phyloP scores from a whole-genome alignment of 1,139 yeast genomes.

The Sugiyamaella grinbergsii region DNA sequence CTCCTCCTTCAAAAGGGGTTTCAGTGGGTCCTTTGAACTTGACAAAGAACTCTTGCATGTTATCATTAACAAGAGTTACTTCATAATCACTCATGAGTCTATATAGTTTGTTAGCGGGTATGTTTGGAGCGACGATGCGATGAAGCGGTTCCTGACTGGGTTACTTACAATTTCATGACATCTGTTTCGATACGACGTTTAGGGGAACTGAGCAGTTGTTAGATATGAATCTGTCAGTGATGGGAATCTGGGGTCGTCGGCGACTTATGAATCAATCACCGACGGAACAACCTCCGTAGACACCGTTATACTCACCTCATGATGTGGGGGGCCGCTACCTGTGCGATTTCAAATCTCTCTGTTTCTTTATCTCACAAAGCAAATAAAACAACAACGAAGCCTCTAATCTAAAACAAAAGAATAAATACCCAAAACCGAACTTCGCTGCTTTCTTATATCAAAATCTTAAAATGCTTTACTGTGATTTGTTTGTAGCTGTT shows the following conservation, averaged over 20 bases:
- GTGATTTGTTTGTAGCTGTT: no score
- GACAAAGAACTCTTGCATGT: constrained; percentile 86
- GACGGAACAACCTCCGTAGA: no score
- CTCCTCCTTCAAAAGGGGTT: constrained; percentile 87
- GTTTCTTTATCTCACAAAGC: not conserved
- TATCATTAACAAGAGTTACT: constrained; percentile 81
- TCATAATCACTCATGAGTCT: constrained; percentile 91
- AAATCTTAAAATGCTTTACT: no score
- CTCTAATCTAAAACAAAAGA: not conserved
- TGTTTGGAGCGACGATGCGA: not conserved
- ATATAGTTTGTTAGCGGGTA: constrained; percentile 9
- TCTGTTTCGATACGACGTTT: constrained; percentile 93
- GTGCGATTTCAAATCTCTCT: not conserved
- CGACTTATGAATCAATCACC: not conserved
- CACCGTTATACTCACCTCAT: constrained; percentile 3
- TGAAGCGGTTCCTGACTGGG: no score
- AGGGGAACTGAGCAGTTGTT: constrained; percentile 54
- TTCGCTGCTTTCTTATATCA: no score
- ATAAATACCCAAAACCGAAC: no score
- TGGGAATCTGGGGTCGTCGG: not conserved
- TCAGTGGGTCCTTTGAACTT: constrained; percentile 86
- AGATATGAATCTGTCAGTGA: not conserved
- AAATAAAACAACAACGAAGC: not conserved
- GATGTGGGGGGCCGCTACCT: not conserved
- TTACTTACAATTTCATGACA: constrained; percentile 87